Conservation (phyloP, 2,329 filamentous ascomycete genomes). For the Gnomoniopsis smithogilvyi region DNA sequence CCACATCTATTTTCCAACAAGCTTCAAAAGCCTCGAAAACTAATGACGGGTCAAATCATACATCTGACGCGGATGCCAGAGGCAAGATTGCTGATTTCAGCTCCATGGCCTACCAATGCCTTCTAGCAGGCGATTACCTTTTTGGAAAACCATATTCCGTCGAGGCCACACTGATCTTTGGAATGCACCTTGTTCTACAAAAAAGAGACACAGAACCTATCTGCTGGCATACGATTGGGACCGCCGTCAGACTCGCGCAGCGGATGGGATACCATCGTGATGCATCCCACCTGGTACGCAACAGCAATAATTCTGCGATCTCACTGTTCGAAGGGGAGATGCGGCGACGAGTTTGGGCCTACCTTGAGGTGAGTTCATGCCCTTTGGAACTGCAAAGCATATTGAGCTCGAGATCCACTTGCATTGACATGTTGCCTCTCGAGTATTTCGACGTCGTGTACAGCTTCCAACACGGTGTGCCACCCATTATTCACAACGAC, state of each 20-base stretch:
- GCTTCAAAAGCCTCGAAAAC: constrained; percentile 26
- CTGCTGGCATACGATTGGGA: constrained; percentile 43
- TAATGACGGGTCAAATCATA: constrained; percentile 20
- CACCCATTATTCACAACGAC: constrained; percentile 42
- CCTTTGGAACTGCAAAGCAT: not conserved
- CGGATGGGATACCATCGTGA: constrained; percentile 51
- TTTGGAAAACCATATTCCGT: constrained; percentile 42
- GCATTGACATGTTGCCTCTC: not conserved
- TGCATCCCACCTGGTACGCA: constrained; percentile 34
- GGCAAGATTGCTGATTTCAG: constrained; percentile 26
- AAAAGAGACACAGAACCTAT: constrained; percentile 39
- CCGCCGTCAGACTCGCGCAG: constrained; percentile 47
- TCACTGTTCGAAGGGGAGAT: constrained; percentile 50
- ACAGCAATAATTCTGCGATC: constrained; percentile 23
- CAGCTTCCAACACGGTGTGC: constrained; percentile 27
- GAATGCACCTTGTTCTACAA: constrained; percentile 39
- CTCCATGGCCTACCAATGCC: constrained; percentile 40
- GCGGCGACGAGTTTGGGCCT: constrained; percentile 48
- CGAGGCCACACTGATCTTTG: constrained; percentile 46
- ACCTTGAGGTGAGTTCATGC: constrained; percentile 2
- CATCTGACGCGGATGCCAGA: constrained; percentile 24
- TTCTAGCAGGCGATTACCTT: constrained; percentile 46
- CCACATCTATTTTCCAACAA: constrained; percentile 36
- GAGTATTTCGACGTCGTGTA: constrained; percentile 15
- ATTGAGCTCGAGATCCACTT: not conserved